Evolutionary conservation across 148 eudicot species (phyloP).

Genomic region (Camellia japonica): DNA sequence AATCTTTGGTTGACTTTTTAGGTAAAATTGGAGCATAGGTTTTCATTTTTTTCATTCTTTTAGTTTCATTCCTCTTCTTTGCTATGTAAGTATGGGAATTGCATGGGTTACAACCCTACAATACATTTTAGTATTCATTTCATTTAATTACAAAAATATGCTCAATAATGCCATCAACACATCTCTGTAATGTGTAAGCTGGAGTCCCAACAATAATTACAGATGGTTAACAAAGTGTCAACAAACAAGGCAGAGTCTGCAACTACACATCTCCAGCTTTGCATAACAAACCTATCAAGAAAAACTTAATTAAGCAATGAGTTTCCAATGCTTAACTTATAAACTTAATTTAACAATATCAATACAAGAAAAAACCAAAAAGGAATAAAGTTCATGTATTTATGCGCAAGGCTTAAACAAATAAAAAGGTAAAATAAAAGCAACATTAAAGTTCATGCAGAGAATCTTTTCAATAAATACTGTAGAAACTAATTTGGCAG

Average conservation of each 20-base stretch:
- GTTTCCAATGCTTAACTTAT: no score
- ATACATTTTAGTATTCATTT: no score
- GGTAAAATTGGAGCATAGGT: not conserved
- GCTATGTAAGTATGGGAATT: not conserved
- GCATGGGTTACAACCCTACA: no score
- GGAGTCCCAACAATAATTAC: no score
- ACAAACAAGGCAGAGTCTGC: no score
- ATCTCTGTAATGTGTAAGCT: not conserved
- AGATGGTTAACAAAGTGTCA: not conserved
- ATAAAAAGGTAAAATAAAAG: not conserved
- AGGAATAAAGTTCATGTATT: not conserved
- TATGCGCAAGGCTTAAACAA: not conserved
- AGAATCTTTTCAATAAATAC: not conserved
- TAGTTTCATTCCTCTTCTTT: not conserved
- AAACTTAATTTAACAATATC: no score
- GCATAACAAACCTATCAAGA: no score
- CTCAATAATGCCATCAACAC: not conserved
- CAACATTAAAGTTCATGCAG: not conserved
- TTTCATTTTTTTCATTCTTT: not conserved
- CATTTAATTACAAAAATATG: no score
- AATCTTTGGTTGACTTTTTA: not conserved
- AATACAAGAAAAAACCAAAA: no score
- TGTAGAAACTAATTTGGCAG: not conserved
- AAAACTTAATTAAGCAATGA: no score
- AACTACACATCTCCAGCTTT: no score